Conservation (phyloP, 305 asterid genomes). For the Fraxinus albicans region DNA sequence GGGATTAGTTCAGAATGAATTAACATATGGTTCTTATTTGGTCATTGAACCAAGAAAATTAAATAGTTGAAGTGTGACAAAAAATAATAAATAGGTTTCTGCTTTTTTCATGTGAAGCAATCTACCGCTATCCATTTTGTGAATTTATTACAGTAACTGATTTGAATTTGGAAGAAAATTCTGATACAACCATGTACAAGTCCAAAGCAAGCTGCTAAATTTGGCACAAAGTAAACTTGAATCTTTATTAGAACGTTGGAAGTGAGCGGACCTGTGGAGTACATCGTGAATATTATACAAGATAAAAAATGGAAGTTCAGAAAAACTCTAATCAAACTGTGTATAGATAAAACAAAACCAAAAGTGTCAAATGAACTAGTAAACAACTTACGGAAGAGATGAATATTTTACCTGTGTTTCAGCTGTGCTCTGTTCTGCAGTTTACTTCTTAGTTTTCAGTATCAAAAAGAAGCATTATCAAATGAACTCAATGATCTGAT, state of each 20-base stretch:
- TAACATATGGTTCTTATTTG: background rate
- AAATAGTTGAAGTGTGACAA: background rate
- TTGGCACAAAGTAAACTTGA: background rate
- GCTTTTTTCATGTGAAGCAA: background rate
- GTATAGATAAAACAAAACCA: background rate
- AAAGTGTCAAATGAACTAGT: background rate
- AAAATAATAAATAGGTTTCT: background rate
- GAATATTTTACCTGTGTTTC: constrained; percentile 24
- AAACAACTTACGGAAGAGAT: background rate
- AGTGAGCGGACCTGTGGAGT: background rate
- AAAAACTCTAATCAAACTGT: background rate
- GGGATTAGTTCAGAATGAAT: background rate
- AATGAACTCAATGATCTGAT: constrained; percentile 70
- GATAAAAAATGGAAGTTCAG: background rate
- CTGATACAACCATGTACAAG: background rate
- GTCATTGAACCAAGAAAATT: background rate
- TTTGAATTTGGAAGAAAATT: background rate
- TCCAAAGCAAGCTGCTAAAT: background rate
- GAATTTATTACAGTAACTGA: background rate
- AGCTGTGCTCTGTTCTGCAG: background rate
- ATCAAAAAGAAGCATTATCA: constrained; percentile 26
- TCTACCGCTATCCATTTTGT: background rate
- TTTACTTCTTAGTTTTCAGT: constrained; percentile 10
- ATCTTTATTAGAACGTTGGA: background rate
- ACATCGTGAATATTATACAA: background rate